Percentiles rank a stretch among this genome's conserved stretches.
phyloP scores from a whole-genome alignment of 345 rosid genomes.

The Alliaria petiolata region DNA sequence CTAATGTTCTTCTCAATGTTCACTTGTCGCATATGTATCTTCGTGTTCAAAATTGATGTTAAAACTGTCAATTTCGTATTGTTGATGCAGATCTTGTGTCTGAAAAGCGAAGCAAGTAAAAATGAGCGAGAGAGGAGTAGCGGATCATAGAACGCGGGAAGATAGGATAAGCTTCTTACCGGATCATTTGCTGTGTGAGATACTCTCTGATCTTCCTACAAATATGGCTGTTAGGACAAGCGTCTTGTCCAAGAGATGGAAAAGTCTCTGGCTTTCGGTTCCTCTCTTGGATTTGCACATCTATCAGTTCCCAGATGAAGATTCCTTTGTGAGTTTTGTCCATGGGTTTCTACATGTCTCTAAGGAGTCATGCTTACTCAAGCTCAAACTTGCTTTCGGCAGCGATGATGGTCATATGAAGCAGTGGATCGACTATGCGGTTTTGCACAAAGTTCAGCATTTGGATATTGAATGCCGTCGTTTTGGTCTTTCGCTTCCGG shows the following conservation, averaged over 20 bases:
- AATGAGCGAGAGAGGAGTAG: neutral
- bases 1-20: too few species aligned
- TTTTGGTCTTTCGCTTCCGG: too few species aligned
- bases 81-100: neutral
- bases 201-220: neutral
- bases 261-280: too few species aligned
- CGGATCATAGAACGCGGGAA: neutral
- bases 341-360: too few species aligned
- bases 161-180: neutral
- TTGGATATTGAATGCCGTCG: too few species aligned
- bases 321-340: neutral
- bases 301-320: neutral
- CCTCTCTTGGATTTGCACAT: neutral
- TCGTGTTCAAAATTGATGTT: neutral
- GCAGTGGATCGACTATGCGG: neutral
- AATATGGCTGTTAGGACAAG: too few species aligned
- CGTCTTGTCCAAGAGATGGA: too few species aligned
- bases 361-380: too few species aligned
- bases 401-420: neutral
- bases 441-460: neutral
- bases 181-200: neutral
- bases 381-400: neutral
- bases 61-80: neutral
- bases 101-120: neutral
- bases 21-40: too few species aligned